Base-by-base conservation (phyloP, 352 stramenopile species). In the Pythium sukuiense region DNA sequence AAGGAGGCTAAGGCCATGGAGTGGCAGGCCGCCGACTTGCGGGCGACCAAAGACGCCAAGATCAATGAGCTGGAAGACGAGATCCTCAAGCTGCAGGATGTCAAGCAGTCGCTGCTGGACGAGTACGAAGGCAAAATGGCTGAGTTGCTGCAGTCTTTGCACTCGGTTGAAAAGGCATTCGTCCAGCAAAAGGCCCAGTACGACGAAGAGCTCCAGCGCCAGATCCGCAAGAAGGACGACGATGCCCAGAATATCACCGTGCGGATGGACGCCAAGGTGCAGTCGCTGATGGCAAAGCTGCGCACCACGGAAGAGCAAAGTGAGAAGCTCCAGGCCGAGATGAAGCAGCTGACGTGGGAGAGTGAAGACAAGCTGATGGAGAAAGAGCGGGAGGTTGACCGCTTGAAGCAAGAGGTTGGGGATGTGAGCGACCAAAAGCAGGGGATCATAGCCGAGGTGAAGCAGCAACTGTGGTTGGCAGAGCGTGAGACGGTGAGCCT, bases 111-210 rank as follows among this genome's bases (percentile, higher is more conserved):
- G 30, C 63, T 96, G 24, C 59, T 95, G 52, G 86, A 94, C 61
- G 86, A 96, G 69, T 93, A 95, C 61, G 88, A 96, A 63, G 73
- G 61, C 12, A 95, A 95, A 63, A 94, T 95, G 83, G 84, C 83
- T 8, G 88, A 96, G 63, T 56, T 94, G 14, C 48, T 94, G 56
- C 81, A 92, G 63, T 90, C 80, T 50, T 69, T 96, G 35, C 84
- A 94, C 54, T 80, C 83, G 4, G 84, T 96, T 11, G 85, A 95
- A 71, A 88, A 86, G 53, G 83, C 85, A 7, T 95, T 94, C 50
- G 81, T 91, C 37, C 85, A 95, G 66, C 88, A 96, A 63, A 94
- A 93, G 65, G 67, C 70, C 12, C 82, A 94, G 53, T 90, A 87
- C 59, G 81, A 93, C 20, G 80, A 89, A 0, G 81, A 93, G 14